Base-by-base conservation (phyloP, 805 yeast genomes). In the Yamadazyma sp. region DNA sequence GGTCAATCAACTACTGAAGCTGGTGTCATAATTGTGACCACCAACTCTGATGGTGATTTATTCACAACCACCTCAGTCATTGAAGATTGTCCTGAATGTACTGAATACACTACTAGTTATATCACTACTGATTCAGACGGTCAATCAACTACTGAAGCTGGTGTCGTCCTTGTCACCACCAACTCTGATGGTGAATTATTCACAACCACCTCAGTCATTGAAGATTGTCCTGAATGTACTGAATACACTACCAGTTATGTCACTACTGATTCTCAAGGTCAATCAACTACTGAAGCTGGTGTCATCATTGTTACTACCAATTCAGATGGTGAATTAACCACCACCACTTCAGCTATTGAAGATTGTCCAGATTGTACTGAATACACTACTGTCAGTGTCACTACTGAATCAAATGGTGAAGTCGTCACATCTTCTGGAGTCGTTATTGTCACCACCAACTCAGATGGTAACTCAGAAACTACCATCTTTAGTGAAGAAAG, bases 211-310 rank as follows among this genome's bases (percentile, higher is more conserved):
- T 16, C 29, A 18, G 21, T 22, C 6, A 7, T 28, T 5, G 24
- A 27, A 24, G 38, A 17, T 13, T 32, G 35, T 5, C 17, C 35
- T 12, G 35, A 32, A 18, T 32, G 35, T 20, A 29, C 33, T 11
- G 31, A 31, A 10, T 46, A 44, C 36, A 39, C 50, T 27, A 46
- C 50, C n/a, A 44, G 45, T 3, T 35, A 37, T 14, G 24, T 29
- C 20, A 35, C 38, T 14, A 36, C 46, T 15, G 25, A 32, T n/a
- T 9, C 40, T 14, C 42, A 35, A 23, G 47, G 49, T 9, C 15
- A 30, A 9, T 19, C 25, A 12, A 10, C 28, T 19, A 37, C 47
- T 17, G 39, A 40, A 13, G 27, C 44, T 10, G 50, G 36, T 17
- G 39, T 23, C 10, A 49, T 43, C 23, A 24, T 35, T 20, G 44